These are phyloP conservation scores for Beauveria varroae DNA, from an alignment of 2,329 filamentous ascomycete species.

Conservation along the genomic window DNA sequence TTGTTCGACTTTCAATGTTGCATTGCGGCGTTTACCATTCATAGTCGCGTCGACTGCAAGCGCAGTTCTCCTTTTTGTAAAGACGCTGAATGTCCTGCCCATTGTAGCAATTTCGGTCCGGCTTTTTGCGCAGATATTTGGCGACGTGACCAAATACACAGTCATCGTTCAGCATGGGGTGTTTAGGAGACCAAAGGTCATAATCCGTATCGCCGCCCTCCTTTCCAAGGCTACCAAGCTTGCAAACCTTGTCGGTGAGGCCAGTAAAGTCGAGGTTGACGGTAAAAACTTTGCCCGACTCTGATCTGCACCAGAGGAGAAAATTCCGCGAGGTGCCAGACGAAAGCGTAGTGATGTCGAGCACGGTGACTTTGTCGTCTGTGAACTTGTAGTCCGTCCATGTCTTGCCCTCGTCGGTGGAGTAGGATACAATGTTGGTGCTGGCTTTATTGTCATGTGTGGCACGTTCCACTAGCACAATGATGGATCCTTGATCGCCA, in stretches of 20 bases:
- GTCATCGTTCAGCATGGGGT: slow-evolving; percentile 68
- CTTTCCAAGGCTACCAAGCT: slow-evolving; percentile 60
- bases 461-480: slow-evolving; percentile 74
- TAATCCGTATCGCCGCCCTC: slow-evolving; percentile 61
- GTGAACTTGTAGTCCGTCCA: slow-evolving; percentile 74
- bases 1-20: not conserved
- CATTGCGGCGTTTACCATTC: slow-evolving; percentile 63
- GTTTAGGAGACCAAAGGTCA: slow-evolving; percentile 77
- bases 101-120: slow-evolving; percentile 74
- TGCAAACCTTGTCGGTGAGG: slow-evolving; percentile 65
- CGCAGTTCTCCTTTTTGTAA: slow-evolving; percentile 70
- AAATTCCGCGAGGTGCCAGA: slow-evolving; percentile 90
- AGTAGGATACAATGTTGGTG: slow-evolving; percentile 66
- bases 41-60: slow-evolving; percentile 77
- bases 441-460: slow-evolving; percentile 59
- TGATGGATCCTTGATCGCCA: slow-evolving; percentile 88
- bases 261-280: slow-evolving; percentile 86
- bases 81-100: slow-evolving; percentile 62
- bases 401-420: slow-evolving; percentile 68
- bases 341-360: slow-evolving; percentile 79
- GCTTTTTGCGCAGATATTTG: slow-evolving; percentile 84
- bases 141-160: slow-evolving; percentile 91
- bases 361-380: slow-evolving; percentile 61
- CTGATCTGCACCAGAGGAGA: slow-evolving; percentile 69
- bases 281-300: slow-evolving; percentile 54